phyloP scores from a whole-genome alignment of 164 flowering plant genomes.

The Piper longum region DNA sequence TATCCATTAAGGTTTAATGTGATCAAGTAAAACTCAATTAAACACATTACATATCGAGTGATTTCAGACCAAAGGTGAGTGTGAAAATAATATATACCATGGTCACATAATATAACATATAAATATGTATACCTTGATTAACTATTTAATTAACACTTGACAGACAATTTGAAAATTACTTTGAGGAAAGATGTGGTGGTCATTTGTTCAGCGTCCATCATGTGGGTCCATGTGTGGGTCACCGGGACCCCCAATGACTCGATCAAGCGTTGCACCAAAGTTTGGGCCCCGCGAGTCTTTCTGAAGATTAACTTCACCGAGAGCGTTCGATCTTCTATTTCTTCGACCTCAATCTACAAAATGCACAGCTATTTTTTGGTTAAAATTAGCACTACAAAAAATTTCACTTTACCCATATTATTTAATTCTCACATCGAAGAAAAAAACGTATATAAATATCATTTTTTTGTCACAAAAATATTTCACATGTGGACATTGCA shows the following conservation, averaged over 20 bases:
- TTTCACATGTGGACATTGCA: no score
- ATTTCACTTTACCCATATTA: no score
- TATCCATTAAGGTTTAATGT: no score
- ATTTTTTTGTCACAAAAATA: no score
- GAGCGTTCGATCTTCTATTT: conserved; percentile 4
- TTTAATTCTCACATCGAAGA: no score
- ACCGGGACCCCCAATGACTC: conserved; percentile 3
- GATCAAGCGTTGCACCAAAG: conserved; percentile 5
- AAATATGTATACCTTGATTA: no score
- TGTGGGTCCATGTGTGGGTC: conserved; percentile 6
- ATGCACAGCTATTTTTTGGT: not conserved
- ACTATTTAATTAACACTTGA: not conserved
- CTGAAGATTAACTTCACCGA: conserved; percentile 1
- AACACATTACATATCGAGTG: no score
- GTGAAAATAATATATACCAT: no score
- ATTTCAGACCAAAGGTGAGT: no score
- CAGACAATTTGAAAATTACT: not conserved
- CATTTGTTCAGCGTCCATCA: conserved; percentile 2
- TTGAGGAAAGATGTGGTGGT: conserved; percentile 6
- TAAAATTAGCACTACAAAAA: not conserved
- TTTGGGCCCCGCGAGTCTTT: not conserved
- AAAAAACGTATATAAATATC: no score
- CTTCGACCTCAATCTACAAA: conserved; percentile 3
- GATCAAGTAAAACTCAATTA: no score
- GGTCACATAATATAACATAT: no score